Evolutionary conservation across 192 early-diverging fungal species (phyloP).

Genomic region (Entomortierella beljakovae): DNA sequence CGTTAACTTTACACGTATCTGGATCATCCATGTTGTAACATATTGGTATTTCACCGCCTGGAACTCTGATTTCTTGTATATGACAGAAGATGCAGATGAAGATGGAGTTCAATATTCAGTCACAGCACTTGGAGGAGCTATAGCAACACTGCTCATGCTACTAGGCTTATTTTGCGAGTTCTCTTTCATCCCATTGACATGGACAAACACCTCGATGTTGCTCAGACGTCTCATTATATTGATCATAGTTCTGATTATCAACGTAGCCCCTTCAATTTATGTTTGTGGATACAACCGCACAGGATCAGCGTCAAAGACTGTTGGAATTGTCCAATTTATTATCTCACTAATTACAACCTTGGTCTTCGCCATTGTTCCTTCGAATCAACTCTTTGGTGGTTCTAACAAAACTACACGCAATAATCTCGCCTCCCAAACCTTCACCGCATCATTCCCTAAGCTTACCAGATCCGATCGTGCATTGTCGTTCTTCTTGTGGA

Average conservation of each 20-base stretch:
- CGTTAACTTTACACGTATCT: constrained; percentile 87
- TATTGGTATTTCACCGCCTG: constrained; percentile 87
- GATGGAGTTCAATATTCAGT: constrained; percentile 70
- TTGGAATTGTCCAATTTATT: constrained; percentile 76
- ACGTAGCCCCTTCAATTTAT: constrained; percentile 73
- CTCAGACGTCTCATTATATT: constrained; percentile 66
- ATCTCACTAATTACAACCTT: constrained; percentile 75
- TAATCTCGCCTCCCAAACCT: constrained; percentile 63
- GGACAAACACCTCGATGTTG: constrained; percentile 65
- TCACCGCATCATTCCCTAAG: constrained; percentile 81
- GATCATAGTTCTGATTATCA: constrained; percentile 68
- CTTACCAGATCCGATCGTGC: constrained; percentile 73
- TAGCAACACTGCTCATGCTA: constrained; percentile 76
- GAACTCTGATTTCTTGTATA: constrained; percentile 76
- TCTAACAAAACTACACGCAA: constrained; percentile 47
- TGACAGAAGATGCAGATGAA: constrained; percentile 57
- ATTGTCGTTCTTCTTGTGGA: constrained; percentile 79
- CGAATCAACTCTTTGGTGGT: constrained; percentile 66
- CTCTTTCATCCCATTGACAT: constrained; percentile 73
- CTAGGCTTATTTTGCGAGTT: constrained; percentile 76
- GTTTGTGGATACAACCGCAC: constrained; percentile 59
- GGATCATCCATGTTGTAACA: constrained; percentile 84
- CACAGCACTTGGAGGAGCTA: constrained; percentile 75
- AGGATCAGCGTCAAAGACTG: constrained; percentile 62
- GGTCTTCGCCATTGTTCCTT: constrained; percentile 75